phyloP scores from a whole-genome alignment of 2,329 filamentous ascomycete genomes.

The Neophaeococcomyces mojaviensis region DNA sequence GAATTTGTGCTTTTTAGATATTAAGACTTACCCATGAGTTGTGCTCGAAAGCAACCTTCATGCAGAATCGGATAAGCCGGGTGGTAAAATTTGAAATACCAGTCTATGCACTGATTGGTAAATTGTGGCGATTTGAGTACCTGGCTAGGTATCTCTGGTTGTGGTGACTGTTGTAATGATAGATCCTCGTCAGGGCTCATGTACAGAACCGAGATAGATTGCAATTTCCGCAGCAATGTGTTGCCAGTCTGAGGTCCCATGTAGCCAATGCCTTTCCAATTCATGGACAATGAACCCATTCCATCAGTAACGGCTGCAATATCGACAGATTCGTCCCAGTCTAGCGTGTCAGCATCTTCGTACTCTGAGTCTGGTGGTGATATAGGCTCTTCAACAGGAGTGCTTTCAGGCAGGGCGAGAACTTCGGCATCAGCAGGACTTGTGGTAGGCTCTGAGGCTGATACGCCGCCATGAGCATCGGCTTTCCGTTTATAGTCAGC shows the following conservation, averaged over 20 bases:
- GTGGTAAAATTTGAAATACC: constrained; percentile 1
- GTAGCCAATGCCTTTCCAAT: constrained; percentile 4
- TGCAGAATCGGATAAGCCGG: neutral
- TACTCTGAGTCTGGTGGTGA: neutral
- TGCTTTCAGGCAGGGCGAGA: neutral
- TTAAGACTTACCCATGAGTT: constrained; percentile 33
- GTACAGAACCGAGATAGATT: constrained; percentile 3
- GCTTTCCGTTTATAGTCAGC: neutral
- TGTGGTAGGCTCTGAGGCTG: neutral
- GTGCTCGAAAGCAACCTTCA: constrained; percentile 34
- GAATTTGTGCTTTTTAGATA: too few species aligned
- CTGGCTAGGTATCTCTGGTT: neutral
- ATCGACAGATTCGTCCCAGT: constrained; percentile 8
- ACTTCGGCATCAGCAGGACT: neutral
- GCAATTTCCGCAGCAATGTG: constrained; percentile 2
- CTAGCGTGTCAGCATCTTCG: constrained; percentile 2
- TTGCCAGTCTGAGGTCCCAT: constrained; percentile 10
- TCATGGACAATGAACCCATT: constrained; percentile 8
- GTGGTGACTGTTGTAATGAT: neutral
- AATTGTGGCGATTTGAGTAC: constrained; percentile 4
- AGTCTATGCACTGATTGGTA: constrained; percentile 4
- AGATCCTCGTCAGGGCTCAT: neutral
- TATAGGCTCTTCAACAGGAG: neutral
- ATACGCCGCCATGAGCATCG: neutral
- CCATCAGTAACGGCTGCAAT: constrained; percentile 3